Evolutionary conservation across 257 asterid species (phyloP), one percentile per base, ranked within the genome.

Genomic region (Solanum chiquidenum): DNA sequence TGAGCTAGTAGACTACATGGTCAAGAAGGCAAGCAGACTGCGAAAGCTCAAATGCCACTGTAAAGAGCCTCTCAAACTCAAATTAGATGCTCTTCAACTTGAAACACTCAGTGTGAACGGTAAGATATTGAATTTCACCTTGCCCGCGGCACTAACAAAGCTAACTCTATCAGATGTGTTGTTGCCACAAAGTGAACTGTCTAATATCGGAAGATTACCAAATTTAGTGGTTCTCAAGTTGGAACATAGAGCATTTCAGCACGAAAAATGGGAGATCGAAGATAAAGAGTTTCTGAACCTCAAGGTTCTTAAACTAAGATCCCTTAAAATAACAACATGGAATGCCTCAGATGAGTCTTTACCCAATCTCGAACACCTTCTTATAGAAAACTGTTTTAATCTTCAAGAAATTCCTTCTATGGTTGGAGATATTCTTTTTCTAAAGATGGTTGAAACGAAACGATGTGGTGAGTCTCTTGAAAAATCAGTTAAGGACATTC

Each of bases 111-210:
- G 75, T 68, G 74, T 68, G 2, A 68, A 68, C 20, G 74, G 74
- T 5, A 68, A 25, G 74, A 68, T 68, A 5, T 12, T 49, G 6
- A 77, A 69, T 34, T 34, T 85, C 25, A 40, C 6, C 25, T 76
- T 89, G 23, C 89, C 89, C 14, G 23, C 9, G 20, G 44, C 55
- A 10, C 58, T 87, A 5, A 60, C 69, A 27, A 89, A 87, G 88
- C 16, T 89, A 27, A 74, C 88, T 21, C 18, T 89, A 33, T 42
- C 86, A 29, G 64, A 29, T 29, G 80, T 58, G 46, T 49, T 31
- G 74, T 37, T 87, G 60, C 83, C 82, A 12, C 52, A 66, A 77
- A 35, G 42, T 25, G 14, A 44, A 3, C 44, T 87, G 4, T 87
- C 86, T 35, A 10, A 34, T 3, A 66, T 87, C 38, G 55, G 82